Conservation (phyloP, 2,329 filamentous ascomycete genomes). For the Exophiala aquamarina region DNA sequence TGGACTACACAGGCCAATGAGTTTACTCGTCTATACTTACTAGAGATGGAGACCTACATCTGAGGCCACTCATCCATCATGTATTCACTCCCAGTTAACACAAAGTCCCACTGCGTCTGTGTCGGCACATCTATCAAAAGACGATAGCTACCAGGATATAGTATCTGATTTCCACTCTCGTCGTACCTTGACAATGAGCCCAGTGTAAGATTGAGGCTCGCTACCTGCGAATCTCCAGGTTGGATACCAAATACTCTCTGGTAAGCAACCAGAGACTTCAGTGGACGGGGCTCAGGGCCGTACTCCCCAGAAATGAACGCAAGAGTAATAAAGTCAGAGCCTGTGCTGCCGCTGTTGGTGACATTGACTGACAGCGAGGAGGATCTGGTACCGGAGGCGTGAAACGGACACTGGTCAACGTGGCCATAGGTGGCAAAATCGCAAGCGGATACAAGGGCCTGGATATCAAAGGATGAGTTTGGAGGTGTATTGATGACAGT, state of each 20-base stretch:
- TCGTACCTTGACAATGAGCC: slow-evolving; percentile 39
- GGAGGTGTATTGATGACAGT: slow-evolving; percentile 14
- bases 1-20: no score
- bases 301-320: slow-evolving; percentile 37
- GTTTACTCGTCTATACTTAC: no score
- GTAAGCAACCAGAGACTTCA: slow-evolving; percentile 42
- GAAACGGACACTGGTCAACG: slow-evolving; percentile 37
- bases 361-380: slow-evolving; percentile 35
- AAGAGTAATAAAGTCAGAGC: slow-evolving; percentile 43
- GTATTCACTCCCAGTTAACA: slow-evolving; percentile 31
- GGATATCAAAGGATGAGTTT: slow-evolving; percentile 11
- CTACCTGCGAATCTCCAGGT: slow-evolving; percentile 25
- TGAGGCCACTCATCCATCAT: slow-evolving; percentile 36
- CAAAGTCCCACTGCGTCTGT: slow-evolving; percentile 32
- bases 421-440: slow-evolving; percentile 24
- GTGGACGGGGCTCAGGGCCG: slow-evolving; percentile 41
- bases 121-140: not conserved
- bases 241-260: slow-evolving; percentile 32
- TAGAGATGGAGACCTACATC: no score
- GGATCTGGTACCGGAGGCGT: slow-evolving; percentile 5
- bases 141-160: slow-evolving; percentile 42
- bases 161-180: slow-evolving; percentile 36
- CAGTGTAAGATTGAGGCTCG: slow-evolving; percentile 37
- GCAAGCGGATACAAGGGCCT: slow-evolving; percentile 19
- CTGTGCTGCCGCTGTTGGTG: slow-evolving; percentile 35